Base-by-base conservation (phyloP, 2,329 filamentous ascomycete genomes). In the Diplodia scrobiculata region DNA sequence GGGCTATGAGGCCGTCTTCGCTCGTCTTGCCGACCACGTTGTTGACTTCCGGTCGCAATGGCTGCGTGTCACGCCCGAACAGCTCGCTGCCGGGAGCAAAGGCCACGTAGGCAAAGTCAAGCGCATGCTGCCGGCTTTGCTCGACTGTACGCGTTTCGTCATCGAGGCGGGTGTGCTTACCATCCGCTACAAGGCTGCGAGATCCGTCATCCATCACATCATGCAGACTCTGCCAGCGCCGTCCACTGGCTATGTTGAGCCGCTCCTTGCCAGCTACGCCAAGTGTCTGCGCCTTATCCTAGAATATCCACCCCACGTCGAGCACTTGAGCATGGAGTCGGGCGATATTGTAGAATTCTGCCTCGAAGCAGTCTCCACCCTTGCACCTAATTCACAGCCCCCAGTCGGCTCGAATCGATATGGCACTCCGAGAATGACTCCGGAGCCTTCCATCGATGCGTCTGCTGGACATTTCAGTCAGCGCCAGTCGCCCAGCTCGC, bases 201-300 rank as follows among this genome's bases (percentile, higher is more conserved):
- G 89, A 71, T 86, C 90, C 5, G 80, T 97, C 17, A 82, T 96
- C 69, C 88, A 92, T 69, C 92, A 97, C 77, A 89, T 98, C 68
- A 88, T 87, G 2, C 88, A 97, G 69, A 87, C 87, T 19, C 81
- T 96, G 3, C 85, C 87, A 1, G 84, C 81, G 17, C 76, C 83
- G 0, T 84, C 87, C 64, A 87, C 87, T 14, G 83, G 81, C 1
- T 85, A 89, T 64, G 87, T 91, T 69, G 83, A 87, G 66, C 88
- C 90, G 13, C 82, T 99, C 5, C 79, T 88, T 27, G 83, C 87
- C 58, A 87, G 95, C 73, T 96, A 97, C 74, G 84, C 91, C 70
- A 96, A 91, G 79, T 85, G 88, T 21, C 79, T 99, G 70, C 81
- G 85, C 4, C 82, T 85, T 32, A 78, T 97, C 2, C 83, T 98